These are phyloP conservation scores for Boletus sp. DNA, from an alignment of 1,284 basidiomycete genomes.

Conservation along the genomic window DNA sequence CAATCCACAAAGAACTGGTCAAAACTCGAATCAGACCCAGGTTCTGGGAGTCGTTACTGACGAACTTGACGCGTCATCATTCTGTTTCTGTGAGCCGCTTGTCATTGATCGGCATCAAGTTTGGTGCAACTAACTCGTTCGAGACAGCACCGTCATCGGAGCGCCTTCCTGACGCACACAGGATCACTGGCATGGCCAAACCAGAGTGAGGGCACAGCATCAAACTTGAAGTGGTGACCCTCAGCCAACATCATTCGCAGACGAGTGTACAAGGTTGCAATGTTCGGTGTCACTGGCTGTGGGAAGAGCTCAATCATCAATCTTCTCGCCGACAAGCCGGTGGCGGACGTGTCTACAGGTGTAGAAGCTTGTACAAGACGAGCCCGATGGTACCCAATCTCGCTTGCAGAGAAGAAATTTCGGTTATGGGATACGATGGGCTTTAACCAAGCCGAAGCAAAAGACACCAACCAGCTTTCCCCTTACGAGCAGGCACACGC, in stretches of 20 bases:
- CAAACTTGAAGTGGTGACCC: background rate
- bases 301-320: constrained; percentile 31
- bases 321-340: constrained; percentile 20
- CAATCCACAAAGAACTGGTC: background rate
- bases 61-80: background rate
- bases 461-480: constrained; percentile 19
- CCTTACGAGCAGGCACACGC: constrained; percentile 29
- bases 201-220: constrained; percentile 19
- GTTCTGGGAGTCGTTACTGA: background rate
- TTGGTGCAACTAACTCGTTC: background rate
- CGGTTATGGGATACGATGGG: constrained; percentile 34
- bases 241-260: constrained; percentile 15
- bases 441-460: constrained; percentile 23
- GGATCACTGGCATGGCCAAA: constrained; percentile 5
- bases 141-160: constrained; percentile 1
- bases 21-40: background rate
- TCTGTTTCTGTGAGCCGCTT: constrained; percentile 9
- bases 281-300: constrained; percentile 28
- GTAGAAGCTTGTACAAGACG: constrained; percentile 29
- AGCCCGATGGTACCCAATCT: constrained; percentile 27
- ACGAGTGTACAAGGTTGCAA: constrained; percentile 25
- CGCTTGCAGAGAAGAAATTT: constrained; percentile 18
- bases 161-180: background rate
- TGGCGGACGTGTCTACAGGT: constrained; percentile 22
- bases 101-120: background rate